Base-by-base conservation (phyloP, 2,329 filamentous ascomycete genomes). In the Sporothrix pallida region DNA sequence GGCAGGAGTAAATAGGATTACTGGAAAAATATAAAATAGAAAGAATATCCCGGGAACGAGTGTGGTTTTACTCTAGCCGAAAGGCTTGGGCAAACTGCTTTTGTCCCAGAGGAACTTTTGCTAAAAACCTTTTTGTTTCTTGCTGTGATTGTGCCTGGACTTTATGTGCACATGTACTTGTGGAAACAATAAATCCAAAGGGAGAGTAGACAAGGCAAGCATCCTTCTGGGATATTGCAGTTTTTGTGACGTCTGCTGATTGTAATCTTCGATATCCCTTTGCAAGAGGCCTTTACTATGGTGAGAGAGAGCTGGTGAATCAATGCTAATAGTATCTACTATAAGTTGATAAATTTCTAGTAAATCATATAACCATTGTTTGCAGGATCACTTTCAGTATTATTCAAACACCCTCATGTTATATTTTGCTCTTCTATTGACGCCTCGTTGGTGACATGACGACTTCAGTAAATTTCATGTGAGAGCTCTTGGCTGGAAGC, bases 71-170 rank as follows among this genome's bases (percentile, higher is more conserved):
- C 17, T 15, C 46, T 42, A 7, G 67, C 10, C 67, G 67, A 69
- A 4, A 54, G 48, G 48, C 67, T 54, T 56, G 46, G 15, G 9
- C 48, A 10, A 15, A n/a, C 62, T 0, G 20, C 1, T 15, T 20
- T 69, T 8, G 2, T 7, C 17, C 9, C 26, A 56, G 67, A 7
- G 67, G 48, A 26, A 69, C 17, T 69, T 54, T 70, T 44, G 68
- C 68, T 58, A 70, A 26, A 26, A 70, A 3, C 52, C 20, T 46
- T 9, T 37, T 46, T 20, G 48, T n/a, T 26, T 10, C 48, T 44
- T 56, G 50, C 50, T 37, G 44, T 68, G 23, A 50, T 12, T 37
- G 8, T 37, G 42, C 2, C 4, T 31, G 13, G 23, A 37, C 13
- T 17, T 9, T 52, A 15, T 31, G 12, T 50, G 13, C n/a, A 20